These are phyloP conservation scores for Lolium rigidum DNA, from an alignment of 176 grass and related monocot genomes.

Conservation along the genomic window DNA sequence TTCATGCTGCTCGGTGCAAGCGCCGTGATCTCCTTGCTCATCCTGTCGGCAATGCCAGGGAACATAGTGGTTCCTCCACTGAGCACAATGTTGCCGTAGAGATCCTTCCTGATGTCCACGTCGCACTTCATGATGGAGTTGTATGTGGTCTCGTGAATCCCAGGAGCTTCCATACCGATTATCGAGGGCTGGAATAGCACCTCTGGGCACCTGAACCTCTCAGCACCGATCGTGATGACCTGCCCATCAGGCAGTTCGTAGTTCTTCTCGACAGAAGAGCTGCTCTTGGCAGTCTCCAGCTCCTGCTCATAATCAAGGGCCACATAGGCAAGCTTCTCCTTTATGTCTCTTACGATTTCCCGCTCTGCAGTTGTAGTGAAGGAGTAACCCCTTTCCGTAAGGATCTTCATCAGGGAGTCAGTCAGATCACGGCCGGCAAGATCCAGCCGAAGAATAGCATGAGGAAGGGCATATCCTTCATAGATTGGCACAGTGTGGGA, in stretches of 20 bases:
- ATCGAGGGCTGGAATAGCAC: conserved; percentile 57
- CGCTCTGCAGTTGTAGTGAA: conserved; percentile 54
- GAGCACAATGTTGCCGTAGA: conserved; percentile 55
- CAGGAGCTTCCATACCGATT: conserved; percentile 55
- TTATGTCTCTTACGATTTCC: conserved; percentile 61
- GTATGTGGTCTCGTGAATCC: conserved; percentile 60
- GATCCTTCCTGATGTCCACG: conserved; percentile 57
- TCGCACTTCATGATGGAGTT: conserved; percentile 65
- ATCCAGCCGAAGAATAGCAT: conserved; percentile 62
- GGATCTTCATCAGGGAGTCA: conserved; percentile 59
- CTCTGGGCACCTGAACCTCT: conserved; percentile 59
- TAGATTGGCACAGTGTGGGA: conserved; percentile 57
- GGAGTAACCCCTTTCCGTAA: conserved; percentile 57
- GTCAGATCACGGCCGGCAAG: conserved; percentile 60
- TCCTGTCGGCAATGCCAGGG: conserved; percentile 54
- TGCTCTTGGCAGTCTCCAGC: conserved; percentile 47
- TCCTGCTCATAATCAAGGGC: conserved; percentile 59
- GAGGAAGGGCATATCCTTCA: conserved; percentile 59
- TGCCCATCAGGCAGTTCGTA: conserved; percentile 54
- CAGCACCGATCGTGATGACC: conserved; percentile 51
- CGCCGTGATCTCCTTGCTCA: conserved; percentile 61
- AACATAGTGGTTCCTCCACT: conserved; percentile 63
- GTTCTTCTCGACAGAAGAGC: conserved; percentile 51
- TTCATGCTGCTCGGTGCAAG: conserved; percentile 57
- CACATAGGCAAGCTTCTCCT: conserved; percentile 55